Percentiles rank a stretch among this genome's conserved stretches.
These are phyloP conservation scores for Gelatoporia subvermispora DNA, from an alignment of 768 basidiomycete genomes.

Conservation along the genomic window DNA sequence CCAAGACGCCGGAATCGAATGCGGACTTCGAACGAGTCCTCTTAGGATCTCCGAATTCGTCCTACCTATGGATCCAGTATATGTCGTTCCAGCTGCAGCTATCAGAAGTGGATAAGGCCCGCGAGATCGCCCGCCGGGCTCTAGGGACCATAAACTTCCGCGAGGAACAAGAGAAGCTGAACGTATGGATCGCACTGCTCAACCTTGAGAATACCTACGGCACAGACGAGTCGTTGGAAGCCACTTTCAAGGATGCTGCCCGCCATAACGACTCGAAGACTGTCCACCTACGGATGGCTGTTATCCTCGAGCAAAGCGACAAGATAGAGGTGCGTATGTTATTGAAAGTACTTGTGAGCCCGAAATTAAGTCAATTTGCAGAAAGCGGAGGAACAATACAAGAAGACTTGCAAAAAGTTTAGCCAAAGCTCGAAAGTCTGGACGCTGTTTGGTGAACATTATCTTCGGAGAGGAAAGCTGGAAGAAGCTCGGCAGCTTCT, in stretches of 20 bases:
- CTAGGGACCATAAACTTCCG: conserved; percentile 87
- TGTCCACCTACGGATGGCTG: conserved; percentile 76
- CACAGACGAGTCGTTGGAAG: conserved; percentile 71
- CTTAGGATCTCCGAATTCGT: conserved; percentile 92
- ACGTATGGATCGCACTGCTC: conserved; percentile 95
- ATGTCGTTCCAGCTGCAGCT: conserved; percentile 98
- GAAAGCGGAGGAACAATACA: conserved; percentile 92
- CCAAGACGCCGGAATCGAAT: conserved; percentile 81
- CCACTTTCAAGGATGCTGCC: conserved; percentile 85
- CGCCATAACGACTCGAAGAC: conserved; percentile 92
- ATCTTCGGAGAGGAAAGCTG: conserved; percentile 64
- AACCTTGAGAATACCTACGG: conserved; percentile 95
- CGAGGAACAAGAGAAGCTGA: conserved; percentile 93
- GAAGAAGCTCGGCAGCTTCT: conserved; percentile 84
- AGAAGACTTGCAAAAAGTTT: conserved; percentile 90
- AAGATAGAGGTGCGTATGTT: conserved; percentile 62
- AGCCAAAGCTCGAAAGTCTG: conserved; percentile 90
- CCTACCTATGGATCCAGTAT: conserved; percentile 97
- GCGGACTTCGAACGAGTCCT: conserved; percentile 93
- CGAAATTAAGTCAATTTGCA: conserved; percentile 26
- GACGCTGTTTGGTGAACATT: conserved; percentile 83
- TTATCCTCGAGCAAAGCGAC: conserved; percentile 78
- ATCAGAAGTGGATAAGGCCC: conserved; percentile 94
- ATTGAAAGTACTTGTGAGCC: neutral
- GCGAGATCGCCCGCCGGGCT: conserved; percentile 80